These are phyloP conservation scores for Mycena crocata DNA, from an alignment of 768 basidiomycete species.

Conservation along the genomic window DNA sequence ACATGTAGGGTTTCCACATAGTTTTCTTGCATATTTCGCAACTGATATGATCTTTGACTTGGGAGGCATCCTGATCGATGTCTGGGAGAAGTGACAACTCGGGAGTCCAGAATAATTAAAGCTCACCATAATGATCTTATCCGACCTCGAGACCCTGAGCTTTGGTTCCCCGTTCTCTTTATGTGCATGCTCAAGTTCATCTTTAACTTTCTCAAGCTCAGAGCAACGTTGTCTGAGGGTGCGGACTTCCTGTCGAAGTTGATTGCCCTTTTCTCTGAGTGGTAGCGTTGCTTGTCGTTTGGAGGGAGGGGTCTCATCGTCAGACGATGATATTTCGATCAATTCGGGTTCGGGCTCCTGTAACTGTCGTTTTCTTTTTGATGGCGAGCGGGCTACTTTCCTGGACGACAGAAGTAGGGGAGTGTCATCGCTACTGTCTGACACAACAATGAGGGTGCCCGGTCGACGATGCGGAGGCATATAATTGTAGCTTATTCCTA, in stretches of 20 bases:
- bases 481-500: too few relatives aligned
- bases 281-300: slow-evolving; percentile 36
- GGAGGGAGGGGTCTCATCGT: slow-evolving; percentile 47
- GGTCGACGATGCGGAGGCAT: too few relatives aligned
- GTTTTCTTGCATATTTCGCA: slow-evolving; percentile 75
- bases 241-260: slow-evolving; percentile 54
- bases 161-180: slow-evolving; percentile 45
- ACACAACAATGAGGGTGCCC: neutral
- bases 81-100: slow-evolving; percentile 5
- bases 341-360: slow-evolving; percentile 49
- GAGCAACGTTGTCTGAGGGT: slow-evolving; percentile 38
- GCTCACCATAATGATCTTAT: slow-evolving; percentile 47
- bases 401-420: slow-evolving; percentile 6
- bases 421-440: slow-evolving; percentile 14
- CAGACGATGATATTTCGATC: slow-evolving; percentile 71
- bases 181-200: slow-evolving; percentile 34
- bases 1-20: slow-evolving; percentile 80
- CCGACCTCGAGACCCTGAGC: slow-evolving; percentile 38
- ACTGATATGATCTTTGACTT: slow-evolving; percentile 64
- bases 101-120: neutral
- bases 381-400: slow-evolving; percentile 35
- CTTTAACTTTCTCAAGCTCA: slow-evolving; percentile 40
- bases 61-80: slow-evolving; percentile 48
- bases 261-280: slow-evolving; percentile 53
- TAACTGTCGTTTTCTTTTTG: slow-evolving; percentile 38